Evolutionary conservation across 2,329 filamentous ascomycete genomes (phyloP).

Genomic region (Diaporthe sp.): DNA sequence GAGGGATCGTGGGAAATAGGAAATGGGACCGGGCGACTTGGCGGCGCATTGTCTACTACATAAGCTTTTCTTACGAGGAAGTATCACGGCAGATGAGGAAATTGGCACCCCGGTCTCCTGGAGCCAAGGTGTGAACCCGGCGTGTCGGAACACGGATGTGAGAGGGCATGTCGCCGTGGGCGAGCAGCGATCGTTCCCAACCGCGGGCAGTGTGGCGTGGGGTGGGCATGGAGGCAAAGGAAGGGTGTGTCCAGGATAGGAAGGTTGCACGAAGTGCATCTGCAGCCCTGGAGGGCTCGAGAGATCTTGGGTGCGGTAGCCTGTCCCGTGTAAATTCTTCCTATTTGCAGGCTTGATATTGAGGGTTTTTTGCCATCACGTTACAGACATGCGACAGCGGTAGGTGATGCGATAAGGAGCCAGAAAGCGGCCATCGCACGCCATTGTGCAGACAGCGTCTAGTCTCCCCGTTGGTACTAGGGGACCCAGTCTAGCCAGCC

Average conservation of each 20-base stretch:
- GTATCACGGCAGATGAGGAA: background rate
- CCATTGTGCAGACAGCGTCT: background rate
- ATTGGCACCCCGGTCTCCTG: background rate
- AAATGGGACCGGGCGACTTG: background rate
- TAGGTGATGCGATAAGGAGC: conserved; percentile 21
- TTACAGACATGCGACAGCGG: background rate
- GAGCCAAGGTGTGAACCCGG: background rate
- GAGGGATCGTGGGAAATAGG: background rate
- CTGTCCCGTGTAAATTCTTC: background rate
- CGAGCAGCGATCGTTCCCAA: background rate
- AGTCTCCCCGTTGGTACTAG: conserved; percentile 7
- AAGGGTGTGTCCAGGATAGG: conserved; percentile 9
- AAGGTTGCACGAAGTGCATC: background rate
- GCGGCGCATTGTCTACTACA: conserved; percentile 6
- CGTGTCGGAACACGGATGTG: background rate
- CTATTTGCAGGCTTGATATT: conserved; percentile 9
- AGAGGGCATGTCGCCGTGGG: background rate
- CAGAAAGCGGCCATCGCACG: conserved; percentile 28
- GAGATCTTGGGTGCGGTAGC: background rate
- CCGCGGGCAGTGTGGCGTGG: background rate
- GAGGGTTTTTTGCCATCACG: background rate
- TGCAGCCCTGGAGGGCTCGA: conserved; percentile 8
- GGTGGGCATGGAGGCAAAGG: background rate
- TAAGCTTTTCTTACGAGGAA: background rate
- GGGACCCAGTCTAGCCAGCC: background rate